Percentiles rank a stretch among this genome's conserved stretches.
These are phyloP conservation scores for Geotrichum citri-aurantii DNA, from an alignment of 1,139 yeast genomes.

Conservation along the genomic window DNA sequence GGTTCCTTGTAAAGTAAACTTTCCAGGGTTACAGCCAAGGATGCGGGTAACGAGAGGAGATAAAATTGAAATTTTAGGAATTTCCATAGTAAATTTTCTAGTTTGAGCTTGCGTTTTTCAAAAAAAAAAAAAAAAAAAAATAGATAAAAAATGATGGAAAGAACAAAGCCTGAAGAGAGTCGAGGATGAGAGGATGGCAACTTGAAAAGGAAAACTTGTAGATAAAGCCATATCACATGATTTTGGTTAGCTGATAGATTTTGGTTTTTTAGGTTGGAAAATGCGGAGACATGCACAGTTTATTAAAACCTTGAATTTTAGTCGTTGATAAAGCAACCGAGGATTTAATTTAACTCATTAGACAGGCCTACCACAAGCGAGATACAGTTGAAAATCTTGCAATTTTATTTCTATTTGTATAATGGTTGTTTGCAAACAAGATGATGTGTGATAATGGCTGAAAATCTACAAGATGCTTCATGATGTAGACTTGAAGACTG, in stretches of 20 bases:
- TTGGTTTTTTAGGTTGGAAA: neutral
- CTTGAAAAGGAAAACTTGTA: neutral
- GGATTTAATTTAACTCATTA: too few relatives aligned
- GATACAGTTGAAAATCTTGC: too few relatives aligned
- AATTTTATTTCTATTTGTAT: too few relatives aligned
- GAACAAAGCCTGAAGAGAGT: neutral
- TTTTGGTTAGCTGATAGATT: neutral
- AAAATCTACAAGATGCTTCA: too few relatives aligned
- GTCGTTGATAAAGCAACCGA: neutral
- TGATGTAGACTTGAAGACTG: too few relatives aligned
- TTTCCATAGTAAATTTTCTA: neutral
- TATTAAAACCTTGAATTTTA: too few relatives aligned
- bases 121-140: neutral
- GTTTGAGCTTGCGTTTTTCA: too few relatives aligned
- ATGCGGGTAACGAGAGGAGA: constrained; percentile 37
- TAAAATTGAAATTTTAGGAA: constrained; percentile 32
- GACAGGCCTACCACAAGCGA: too few relatives aligned
- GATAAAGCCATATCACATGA: neutral
- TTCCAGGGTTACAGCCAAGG: constrained; percentile 39
- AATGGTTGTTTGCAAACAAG: too few relatives aligned
- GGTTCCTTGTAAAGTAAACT: constrained; percentile 40
- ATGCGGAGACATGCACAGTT: neutral
- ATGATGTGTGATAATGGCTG: too few relatives aligned
- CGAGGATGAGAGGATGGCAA: neutral
- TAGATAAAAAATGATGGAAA: neutral